Evolutionary conservation across 345 rosid species (phyloP), one percentile per base, ranked within the genome.

Genomic region (Boechera retrofracta): DNA sequence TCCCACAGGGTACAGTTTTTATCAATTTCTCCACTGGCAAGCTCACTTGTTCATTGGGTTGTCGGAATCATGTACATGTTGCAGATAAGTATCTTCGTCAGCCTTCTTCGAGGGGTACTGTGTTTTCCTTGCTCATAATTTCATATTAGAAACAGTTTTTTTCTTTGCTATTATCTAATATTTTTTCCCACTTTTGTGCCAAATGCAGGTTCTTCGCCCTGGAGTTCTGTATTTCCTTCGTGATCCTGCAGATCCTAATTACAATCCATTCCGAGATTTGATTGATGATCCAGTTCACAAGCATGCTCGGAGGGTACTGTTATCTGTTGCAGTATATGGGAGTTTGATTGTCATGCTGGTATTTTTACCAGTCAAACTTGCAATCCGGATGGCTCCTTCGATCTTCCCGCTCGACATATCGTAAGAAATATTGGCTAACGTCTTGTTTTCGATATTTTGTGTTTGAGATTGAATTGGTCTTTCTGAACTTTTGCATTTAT

Each of bases 211-310:
- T 80, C 83, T 96, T 72, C 99, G 95, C n/a, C 87, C 83, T 73
- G 98, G 96, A 73, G 99, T 93, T 71, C 76, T 96, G 56, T 93
- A 91, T 81, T 96, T 96, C 71, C 92, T 96, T 60, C 87, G 98
- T 70, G 97, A 93, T 82, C 98, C 98, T n/a, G 97, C 98, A 56
- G 99, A 96, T 87, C 98, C 99, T 41, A 93, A 96, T 82, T 96
- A 96, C 82, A 96, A 96, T 67, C 98, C 99, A 15, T 95, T 92
- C 79, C 96, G 99, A 31, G 97, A 96, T 89, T 82, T 96, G 76
- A 96, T 96, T 69, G 99, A 96, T 82, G 99, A 96, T 86, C 93
- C 97, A 56, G 96, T 89, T 58, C 97, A 89, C 87, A 96, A 96
- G 82, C 94, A 93, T 87, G 98, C 95, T 65, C 93, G 97, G 66